These are phyloP conservation scores for Boletus semigastroideus DNA, from an alignment of 1,284 basidiomycete genomes.

Conservation along the genomic window DNA sequence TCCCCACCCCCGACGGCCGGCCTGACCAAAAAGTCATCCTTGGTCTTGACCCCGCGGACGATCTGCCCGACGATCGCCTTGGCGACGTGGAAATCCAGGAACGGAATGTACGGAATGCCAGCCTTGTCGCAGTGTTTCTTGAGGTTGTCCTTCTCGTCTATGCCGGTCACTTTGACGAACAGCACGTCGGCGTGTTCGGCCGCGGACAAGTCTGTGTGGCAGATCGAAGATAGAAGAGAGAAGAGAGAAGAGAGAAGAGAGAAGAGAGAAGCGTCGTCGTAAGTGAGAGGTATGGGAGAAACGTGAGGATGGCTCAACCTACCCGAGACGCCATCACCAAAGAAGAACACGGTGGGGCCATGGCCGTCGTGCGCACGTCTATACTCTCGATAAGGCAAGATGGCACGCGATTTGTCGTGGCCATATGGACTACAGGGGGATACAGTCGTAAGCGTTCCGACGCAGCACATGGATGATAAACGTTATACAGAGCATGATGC, in stretches of 20 bases:
- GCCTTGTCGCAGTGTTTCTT: slow-evolving; percentile 73
- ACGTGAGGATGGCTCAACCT: slow-evolving; percentile 17
- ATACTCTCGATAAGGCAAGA: slow-evolving; percentile 68
- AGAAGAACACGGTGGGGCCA: slow-evolving; percentile 88
- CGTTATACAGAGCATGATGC: neutral
- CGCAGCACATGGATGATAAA: no score
- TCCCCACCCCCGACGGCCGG: neutral
- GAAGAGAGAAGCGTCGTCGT: no score
- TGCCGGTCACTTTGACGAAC: slow-evolving; percentile 82
- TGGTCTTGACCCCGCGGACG: slow-evolving; percentile 20
- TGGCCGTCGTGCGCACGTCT: slow-evolving; percentile 51
- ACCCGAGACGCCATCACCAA: slow-evolving; percentile 94
- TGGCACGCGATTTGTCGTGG: slow-evolving; percentile 92
- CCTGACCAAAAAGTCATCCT: slow-evolving; percentile 23
- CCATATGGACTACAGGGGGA: slow-evolving; percentile 64
- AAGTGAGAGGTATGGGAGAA: neutral
- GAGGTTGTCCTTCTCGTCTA: slow-evolving; percentile 79
- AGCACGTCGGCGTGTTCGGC: slow-evolving; percentile 87
- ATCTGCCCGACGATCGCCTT: slow-evolving; percentile 25
- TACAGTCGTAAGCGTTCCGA: neutral
- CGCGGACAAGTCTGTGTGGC: slow-evolving; percentile 89
- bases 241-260: neutral
- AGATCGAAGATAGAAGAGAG: neutral
- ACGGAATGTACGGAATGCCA: slow-evolving; percentile 67
- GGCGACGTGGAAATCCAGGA: slow-evolving; percentile 53